phyloP scores from a whole-genome alignment of 257 asterid genomes.

The Hygrophila difformis region DNA sequence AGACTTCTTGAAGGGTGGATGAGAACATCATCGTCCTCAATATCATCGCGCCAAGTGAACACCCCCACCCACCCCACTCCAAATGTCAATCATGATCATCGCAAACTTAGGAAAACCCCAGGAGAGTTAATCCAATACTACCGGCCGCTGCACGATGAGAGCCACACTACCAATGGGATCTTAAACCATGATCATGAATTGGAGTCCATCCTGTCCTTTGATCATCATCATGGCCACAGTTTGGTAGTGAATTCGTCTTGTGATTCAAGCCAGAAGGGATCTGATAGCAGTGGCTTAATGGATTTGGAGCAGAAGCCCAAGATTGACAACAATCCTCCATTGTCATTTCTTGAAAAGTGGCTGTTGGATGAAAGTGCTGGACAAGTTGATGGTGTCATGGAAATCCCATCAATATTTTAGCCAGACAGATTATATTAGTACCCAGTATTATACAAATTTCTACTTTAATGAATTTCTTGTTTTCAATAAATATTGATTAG shows the following conservation, averaged over 20 bases:
- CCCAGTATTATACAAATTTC: too few species aligned
- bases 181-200: conserved; percentile 23
- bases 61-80: too few species aligned
- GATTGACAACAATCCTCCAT: conserved; percentile 42
- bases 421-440: too few species aligned
- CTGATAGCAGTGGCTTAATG: conserved; percentile 28
- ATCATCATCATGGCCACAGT: conserved; percentile 12
- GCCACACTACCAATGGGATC: conserved; percentile 17
- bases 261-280: conserved; percentile 43
- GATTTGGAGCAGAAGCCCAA: conserved; percentile 24
- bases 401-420: conserved; percentile 56
- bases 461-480: conserved; percentile 9
- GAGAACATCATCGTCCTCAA: conserved; percentile 48
- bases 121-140: conserved; percentile 21
- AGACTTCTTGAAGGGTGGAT: conserved; percentile 77
- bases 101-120: conserved; percentile 10
- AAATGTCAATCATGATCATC: background rate
- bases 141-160: conserved; percentile 18
- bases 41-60: too few species aligned
- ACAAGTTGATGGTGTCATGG: conserved; percentile 63
- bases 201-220: conserved; percentile 39
- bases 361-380: conserved; percentile 64
- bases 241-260: conserved; percentile 33
- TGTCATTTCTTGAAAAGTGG: conserved; percentile 84
- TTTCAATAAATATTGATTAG: background rate